These are phyloP conservation scores for Claviceps sorghi DNA, from an alignment of 2,329 filamentous ascomycete species.

Conservation along the genomic window DNA sequence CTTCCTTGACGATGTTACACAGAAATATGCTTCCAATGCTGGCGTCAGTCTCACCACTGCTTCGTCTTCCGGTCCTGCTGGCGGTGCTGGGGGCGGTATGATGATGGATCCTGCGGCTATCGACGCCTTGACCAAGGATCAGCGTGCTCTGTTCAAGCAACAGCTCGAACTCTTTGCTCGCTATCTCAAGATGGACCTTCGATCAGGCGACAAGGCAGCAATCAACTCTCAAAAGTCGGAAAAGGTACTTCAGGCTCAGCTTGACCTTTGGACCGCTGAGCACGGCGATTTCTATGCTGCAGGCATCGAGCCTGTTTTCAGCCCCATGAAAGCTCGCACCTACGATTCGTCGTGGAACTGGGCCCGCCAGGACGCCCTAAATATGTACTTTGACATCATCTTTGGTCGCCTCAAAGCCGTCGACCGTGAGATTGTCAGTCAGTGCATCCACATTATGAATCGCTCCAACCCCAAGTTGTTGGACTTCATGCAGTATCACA, in stretches of 20 bases:
- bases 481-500: slow-evolving; percentile 99
- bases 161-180: slow-evolving; percentile 89
- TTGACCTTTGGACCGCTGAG: slow-evolving; percentile 89
- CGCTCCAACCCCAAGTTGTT: slow-evolving; percentile 88
- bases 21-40: slow-evolving; percentile 75
- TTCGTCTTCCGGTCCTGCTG: slow-evolving; percentile 58
- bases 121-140: slow-evolving; percentile 93
- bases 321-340: slow-evolving; percentile 78
- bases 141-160: slow-evolving; percentile 92
- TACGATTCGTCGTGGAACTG: slow-evolving; percentile 99
- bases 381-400: slow-evolving; percentile 98
- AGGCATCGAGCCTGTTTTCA: slow-evolving; percentile 90
- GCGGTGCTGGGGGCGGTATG: slow-evolving; percentile 67
- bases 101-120: slow-evolving; percentile 99
- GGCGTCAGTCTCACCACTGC: slow-evolving; percentile 74
- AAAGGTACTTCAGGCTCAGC: slow-evolving; percentile 75
- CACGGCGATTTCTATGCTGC: slow-evolving; percentile 93
- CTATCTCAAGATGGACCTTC: slow-evolving; percentile 93
- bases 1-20: slow-evolving; percentile 74
- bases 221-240: slow-evolving; percentile 73
- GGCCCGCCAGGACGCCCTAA: slow-evolving; percentile 92
- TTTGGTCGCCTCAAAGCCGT: slow-evolving; percentile 87
- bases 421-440: slow-evolving; percentile 94
- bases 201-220: slow-evolving; percentile 89
- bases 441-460: slow-evolving; percentile 99